Percentiles rank a stretch among this genome's conserved stretches.
Conservation (phyloP, 306 rosid species). For the Hippophae tibetana region DNA sequence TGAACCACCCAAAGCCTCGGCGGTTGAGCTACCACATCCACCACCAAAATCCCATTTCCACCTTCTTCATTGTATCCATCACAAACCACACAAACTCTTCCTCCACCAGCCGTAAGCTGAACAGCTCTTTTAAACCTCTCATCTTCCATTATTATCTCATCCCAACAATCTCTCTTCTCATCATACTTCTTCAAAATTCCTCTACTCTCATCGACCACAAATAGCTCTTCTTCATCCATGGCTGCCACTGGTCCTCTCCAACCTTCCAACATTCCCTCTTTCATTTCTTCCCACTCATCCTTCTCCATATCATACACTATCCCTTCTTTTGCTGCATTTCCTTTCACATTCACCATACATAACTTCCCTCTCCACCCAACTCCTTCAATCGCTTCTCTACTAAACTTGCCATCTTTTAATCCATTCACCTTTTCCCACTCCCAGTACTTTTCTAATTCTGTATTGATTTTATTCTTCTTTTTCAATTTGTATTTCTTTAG, state of each 20-base stretch:
- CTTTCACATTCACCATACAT: constrained; percentile 72
- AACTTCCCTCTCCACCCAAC: constrained; percentile 78
- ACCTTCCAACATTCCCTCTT: constrained; percentile 63
- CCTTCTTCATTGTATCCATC: not conserved
- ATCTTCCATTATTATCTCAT: constrained; percentile 24
- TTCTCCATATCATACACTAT: constrained; percentile 38
- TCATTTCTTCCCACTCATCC: constrained; percentile 63
- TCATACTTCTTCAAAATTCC: constrained; percentile 43
- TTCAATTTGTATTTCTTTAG: not conserved
- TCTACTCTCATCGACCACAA: constrained; percentile 49
- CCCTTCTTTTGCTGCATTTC: constrained; percentile 54
- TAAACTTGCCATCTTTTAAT: constrained; percentile 46
- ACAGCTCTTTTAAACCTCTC: constrained; percentile 47
- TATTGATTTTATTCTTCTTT: too few relatives aligned
- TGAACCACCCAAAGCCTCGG: constrained; percentile 32
- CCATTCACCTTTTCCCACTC: constrained; percentile 42
- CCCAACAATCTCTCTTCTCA: constrained; percentile 44
- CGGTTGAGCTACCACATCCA: constrained; percentile 34
- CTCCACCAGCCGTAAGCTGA: constrained; percentile 47
- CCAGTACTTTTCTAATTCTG: not conserved
- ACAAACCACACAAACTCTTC: constrained; percentile 51
- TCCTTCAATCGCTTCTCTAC: constrained; percentile 76
- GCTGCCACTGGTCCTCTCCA: constrained; percentile 93
- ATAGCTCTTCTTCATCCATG: constrained; percentile 68
- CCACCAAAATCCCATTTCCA: constrained; percentile 35